phyloP scores from a whole-genome alignment of 352 stramenopile genomes.

The Phytophthora podocarpi region DNA sequence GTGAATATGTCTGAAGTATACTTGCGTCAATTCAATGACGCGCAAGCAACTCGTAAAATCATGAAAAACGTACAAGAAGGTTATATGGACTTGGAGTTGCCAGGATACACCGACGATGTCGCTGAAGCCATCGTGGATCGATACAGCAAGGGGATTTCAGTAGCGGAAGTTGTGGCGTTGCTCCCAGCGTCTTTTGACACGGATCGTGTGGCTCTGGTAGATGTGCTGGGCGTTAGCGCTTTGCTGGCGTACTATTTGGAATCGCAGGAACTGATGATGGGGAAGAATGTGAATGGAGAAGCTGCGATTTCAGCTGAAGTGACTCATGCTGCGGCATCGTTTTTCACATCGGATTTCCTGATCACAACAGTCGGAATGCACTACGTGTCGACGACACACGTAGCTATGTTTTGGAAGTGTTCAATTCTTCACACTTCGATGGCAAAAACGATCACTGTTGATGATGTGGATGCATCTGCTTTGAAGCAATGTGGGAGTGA shows the following conservation, averaged over 20 bases:
- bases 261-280: conserved; percentile 41
- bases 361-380: conserved; percentile 42
- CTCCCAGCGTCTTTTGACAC: conserved; percentile 29
- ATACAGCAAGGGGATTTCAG: conserved; percentile 35
- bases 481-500: conserved; percentile 31
- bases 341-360: conserved; percentile 37
- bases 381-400: conserved; percentile 31
- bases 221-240: conserved; percentile 30
- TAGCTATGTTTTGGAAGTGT: conserved; percentile 50
- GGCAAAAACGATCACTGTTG: conserved; percentile 30
- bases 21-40: conserved; percentile 40
- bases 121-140: conserved; percentile 29
- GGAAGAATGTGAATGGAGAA: conserved; percentile 45
- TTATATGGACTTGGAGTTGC: conserved; percentile 21
- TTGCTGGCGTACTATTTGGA: conserved; percentile 34
- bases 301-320: conserved; percentile 43
- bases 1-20: conserved; percentile 33
- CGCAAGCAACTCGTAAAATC: conserved; percentile 37
- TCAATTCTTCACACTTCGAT: conserved; percentile 43
- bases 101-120: conserved; percentile 29
- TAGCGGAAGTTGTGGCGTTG: conserved; percentile 26
- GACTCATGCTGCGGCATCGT: conserved; percentile 30
- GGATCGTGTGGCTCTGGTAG: conserved; percentile 34
- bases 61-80: conserved; percentile 48
- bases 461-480: conserved; percentile 21